A percentile compares a stretch with the other conserved stretches of the same genome.
These are phyloP conservation scores for Drechslera avenae DNA, from an alignment of 2,329 filamentous ascomycete species.

Conservation along the genomic window DNA sequence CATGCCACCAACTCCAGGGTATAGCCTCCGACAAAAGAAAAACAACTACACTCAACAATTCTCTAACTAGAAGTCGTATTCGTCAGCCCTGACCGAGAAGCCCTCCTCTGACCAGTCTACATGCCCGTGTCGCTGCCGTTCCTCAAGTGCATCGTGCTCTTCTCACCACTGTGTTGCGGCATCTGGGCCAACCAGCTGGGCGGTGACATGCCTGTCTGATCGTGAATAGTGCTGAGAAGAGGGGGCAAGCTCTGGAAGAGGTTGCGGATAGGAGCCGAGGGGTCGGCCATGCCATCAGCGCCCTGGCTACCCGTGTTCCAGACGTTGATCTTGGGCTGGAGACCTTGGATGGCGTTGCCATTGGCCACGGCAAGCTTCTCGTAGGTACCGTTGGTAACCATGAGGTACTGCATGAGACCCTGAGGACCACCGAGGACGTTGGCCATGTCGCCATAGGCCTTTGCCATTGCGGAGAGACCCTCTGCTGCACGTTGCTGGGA, in stretches of 20 bases:
- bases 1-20: too few species aligned
- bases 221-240: constrained; percentile 81
- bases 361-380: constrained; percentile 79
- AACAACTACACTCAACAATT: background rate
- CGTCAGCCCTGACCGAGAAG: background rate
- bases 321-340: constrained; percentile 87
- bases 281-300: constrained; percentile 55
- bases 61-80: background rate
- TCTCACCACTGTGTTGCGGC: constrained; percentile 42
- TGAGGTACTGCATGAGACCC: constrained; percentile 81
- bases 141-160: constrained; percentile 31
- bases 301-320: constrained; percentile 76
- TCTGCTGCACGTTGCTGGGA: constrained; percentile 74
- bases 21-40: constrained; percentile 5
- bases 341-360: constrained; percentile 72
- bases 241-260: constrained; percentile 85
- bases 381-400: constrained; percentile 84
- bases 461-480: constrained; percentile 76
- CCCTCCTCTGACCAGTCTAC: constrained; percentile 1
- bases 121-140: constrained; percentile 31
- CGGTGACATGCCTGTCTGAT: constrained; percentile 82
- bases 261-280: constrained; percentile 71
- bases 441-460: constrained; percentile 75
- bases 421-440: constrained; percentile 77
- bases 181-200: constrained; percentile 72